Evolutionary conservation across 2,329 filamentous ascomycete species (phyloP).

Genomic region (Pestalotiopsis sp.): DNA sequence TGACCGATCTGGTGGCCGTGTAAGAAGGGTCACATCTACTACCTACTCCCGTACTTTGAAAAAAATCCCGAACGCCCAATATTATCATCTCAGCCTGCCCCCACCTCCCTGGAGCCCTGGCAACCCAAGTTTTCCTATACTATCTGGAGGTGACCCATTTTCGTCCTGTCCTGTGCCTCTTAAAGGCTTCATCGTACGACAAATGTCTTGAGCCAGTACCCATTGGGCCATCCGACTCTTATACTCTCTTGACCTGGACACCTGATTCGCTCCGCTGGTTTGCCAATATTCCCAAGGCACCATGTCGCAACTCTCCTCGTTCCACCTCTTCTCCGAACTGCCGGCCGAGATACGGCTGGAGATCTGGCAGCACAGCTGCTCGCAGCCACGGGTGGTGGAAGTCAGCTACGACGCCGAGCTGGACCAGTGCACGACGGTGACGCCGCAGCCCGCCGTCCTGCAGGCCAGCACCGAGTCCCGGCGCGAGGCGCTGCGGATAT

Average conservation of each 20-base stretch:
- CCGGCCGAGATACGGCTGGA: constrained; percentile 42
- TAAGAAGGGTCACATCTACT: background rate
- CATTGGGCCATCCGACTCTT: background rate
- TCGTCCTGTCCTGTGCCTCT: background rate
- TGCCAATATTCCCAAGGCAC: background rate
- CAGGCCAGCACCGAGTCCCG: constrained; percentile 46
- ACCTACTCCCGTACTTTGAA: background rate
- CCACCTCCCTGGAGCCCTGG: background rate
- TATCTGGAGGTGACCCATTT: background rate
- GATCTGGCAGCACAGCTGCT: constrained; percentile 42
- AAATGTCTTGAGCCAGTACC: background rate
- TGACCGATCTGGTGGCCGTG: constrained; percentile 1
- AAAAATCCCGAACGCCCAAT: background rate
- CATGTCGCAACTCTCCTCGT: constrained; percentile 18
- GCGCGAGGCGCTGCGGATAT: constrained; percentile 40
- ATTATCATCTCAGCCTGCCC: background rate
- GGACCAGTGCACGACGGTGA: constrained; percentile 39
- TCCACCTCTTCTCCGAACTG: constrained; percentile 36
- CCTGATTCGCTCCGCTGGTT: background rate
- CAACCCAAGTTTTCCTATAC: background rate
- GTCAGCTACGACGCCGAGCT: constrained; percentile 38
- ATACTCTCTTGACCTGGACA: background rate
- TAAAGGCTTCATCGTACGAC: constrained; percentile 8
- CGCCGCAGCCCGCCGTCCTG: constrained; percentile 41
- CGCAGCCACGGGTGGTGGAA: constrained; percentile 39